These are phyloP conservation scores for Solanum aculeatissimum DNA, from an alignment of 305 asterid genomes.

Conservation along the genomic window DNA sequence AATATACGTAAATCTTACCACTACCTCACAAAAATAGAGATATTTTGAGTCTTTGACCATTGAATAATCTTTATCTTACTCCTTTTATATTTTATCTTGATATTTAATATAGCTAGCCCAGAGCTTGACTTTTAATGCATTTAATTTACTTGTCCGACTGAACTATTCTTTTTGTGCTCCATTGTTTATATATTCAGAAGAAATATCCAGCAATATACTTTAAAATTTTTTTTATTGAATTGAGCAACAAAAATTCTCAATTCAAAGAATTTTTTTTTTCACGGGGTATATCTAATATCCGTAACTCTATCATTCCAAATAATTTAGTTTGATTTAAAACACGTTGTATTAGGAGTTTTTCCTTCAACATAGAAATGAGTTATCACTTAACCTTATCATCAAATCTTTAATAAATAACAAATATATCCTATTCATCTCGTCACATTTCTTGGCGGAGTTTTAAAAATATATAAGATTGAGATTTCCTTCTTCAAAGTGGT, in stretches of 20 bases:
- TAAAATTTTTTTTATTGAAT: too few relatives aligned
- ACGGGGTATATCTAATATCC: too few relatives aligned
- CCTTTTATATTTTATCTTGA: background rate
- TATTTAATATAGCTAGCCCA: too few relatives aligned
- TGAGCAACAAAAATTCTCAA: too few relatives aligned
- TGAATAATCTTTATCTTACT: background rate
- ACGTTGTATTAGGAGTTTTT: background rate
- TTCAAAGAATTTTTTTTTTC: background rate
- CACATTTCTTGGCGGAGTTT: background rate
- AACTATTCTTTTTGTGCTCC: background rate
- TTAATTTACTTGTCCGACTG: too few relatives aligned
- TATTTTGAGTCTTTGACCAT: background rate
- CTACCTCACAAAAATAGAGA: too few relatives aligned
- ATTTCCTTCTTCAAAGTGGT: background rate
- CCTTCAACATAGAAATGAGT: background rate
- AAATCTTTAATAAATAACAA: background rate
- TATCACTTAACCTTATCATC: background rate
- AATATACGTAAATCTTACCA: too few relatives aligned
- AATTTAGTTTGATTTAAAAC: background rate
- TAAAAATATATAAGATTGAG: background rate
- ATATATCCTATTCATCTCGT: background rate
- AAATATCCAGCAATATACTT: too few relatives aligned
- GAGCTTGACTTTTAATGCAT: too few relatives aligned
- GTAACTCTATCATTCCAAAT: background rate
- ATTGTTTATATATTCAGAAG: background rate